These are phyloP conservation scores for Hyaloscypha hepaticicola DNA, from an alignment of 495 filamentous ascomycete genomes.

Conservation along the genomic window DNA sequence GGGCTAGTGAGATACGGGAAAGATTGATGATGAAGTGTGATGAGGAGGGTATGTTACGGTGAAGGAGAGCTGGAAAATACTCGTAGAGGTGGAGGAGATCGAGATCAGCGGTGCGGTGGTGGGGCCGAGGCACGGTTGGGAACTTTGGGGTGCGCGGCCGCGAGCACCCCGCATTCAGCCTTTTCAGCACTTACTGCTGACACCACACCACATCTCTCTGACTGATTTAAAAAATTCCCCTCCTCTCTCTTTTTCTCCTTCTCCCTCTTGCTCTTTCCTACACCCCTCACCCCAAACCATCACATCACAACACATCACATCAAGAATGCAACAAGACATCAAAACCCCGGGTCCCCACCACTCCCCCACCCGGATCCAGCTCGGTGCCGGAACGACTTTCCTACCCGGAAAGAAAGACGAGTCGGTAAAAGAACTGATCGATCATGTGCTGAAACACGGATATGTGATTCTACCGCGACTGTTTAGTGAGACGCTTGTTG, in stretches of 20 bases:
- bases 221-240: too few species aligned
- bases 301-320: too few species aligned
- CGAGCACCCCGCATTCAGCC: background rate
- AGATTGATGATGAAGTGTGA: too few species aligned
- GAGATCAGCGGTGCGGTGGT: too few species aligned
- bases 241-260: background rate
- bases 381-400: conserved; percentile 30
- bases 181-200: too few species aligned
- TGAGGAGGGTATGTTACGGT: too few species aligned
- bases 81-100: too few species aligned
- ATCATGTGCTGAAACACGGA: conserved; percentile 34
- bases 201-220: too few species aligned
- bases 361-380: conserved; percentile 18
- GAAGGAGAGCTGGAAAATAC: too few species aligned
- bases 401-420: conserved; percentile 27
- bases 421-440: conserved; percentile 26
- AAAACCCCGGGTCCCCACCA: background rate
- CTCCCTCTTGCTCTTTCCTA: too few species aligned
- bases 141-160: background rate
- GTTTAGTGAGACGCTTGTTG: conserved; percentile 28
- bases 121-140: background rate
- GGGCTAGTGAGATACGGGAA: too few species aligned
- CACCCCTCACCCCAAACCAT: too few species aligned
- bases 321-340: background rate
- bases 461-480: conserved; percentile 35